phyloP scores from a whole-genome alignment of 345 rosid genomes.

The Cardamine occulta region DNA sequence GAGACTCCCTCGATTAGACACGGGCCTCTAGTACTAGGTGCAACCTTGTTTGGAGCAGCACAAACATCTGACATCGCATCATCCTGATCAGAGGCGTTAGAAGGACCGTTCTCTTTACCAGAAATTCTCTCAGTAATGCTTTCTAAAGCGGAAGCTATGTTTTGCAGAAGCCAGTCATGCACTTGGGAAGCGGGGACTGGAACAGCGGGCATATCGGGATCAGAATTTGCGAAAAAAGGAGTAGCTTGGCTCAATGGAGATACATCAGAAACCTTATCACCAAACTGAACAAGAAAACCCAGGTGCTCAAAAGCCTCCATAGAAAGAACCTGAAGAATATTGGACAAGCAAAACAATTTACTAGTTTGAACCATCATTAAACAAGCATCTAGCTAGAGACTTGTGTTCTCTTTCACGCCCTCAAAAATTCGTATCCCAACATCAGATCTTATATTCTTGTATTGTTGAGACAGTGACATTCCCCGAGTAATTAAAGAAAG shows the following conservation, averaged over 20 bases:
- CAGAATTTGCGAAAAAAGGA: constrained; percentile 97
- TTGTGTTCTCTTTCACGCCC: constrained; percentile 10
- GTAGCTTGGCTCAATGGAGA: constrained; percentile 83
- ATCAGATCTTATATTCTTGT: background rate
- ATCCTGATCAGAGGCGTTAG: constrained; percentile 75
- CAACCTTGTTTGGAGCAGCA: constrained; percentile 66
- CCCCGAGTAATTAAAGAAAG: constrained; percentile 9
- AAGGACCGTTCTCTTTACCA: constrained; percentile 83
- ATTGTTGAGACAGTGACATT: background rate
- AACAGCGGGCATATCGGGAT: constrained; percentile 99
- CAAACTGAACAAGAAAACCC: constrained; percentile 90
- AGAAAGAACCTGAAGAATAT: constrained; percentile 70
- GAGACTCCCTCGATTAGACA: constrained; percentile 93
- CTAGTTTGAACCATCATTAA: constrained; percentile 9
- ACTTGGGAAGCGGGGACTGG: constrained; percentile 91
- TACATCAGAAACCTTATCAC: constrained; percentile 84
- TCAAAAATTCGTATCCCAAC: background rate
- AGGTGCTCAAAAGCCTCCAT: constrained; percentile 98
- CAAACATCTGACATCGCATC: constrained; percentile 93
- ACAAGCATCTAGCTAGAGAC: constrained; percentile 9
- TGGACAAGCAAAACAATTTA: constrained; percentile 35
- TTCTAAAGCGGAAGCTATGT: constrained; percentile 78
- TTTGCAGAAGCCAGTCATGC: constrained; percentile 88
- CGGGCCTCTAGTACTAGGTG: constrained; percentile 67
- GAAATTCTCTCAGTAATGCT: constrained; percentile 80